Evolutionary conservation across 768 basidiomycete species (phyloP).

Genomic region (Hericium alpestre): DNA sequence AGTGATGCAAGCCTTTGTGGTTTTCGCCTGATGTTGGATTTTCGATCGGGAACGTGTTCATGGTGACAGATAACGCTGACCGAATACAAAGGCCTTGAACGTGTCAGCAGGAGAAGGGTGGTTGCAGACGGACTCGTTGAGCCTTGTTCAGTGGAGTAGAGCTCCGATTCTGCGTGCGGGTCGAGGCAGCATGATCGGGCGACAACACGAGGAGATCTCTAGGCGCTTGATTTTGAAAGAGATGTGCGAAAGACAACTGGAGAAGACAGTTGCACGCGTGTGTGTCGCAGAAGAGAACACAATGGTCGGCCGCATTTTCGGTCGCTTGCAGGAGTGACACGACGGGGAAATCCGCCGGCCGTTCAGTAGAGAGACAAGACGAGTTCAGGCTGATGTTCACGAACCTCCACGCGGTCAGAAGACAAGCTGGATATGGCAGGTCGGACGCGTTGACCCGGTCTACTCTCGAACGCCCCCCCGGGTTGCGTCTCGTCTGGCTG

Average conservation of each 20-base stretch:
- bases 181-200: slow-evolving; percentile 56
- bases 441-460: slow-evolving; percentile 41
- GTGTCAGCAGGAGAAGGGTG: slow-evolving; percentile 60
- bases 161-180: slow-evolving; percentile 45
- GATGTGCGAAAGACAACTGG: slow-evolving; percentile 18
- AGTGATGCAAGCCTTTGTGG: slow-evolving; percentile 35
- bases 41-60: slow-evolving; percentile 72
- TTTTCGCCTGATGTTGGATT: slow-evolving; percentile 43
- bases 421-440: slow-evolving; percentile 11
- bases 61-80: slow-evolving; percentile 65
- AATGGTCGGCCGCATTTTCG: background rate
- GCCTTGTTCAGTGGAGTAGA: slow-evolving; percentile 64
- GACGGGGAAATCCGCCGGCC: slow-evolving; percentile 7
- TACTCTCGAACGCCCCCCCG: slow-evolving; percentile 35
- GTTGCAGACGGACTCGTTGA: slow-evolving; percentile 43
- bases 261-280: slow-evolving; percentile 15
- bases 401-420: slow-evolving; percentile 14
- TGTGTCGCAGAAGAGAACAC: slow-evolving; percentile 8
- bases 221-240: slow-evolving; percentile 28
- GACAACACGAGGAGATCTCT: slow-evolving; percentile 49
- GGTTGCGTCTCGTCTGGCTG: slow-evolving; percentile 51
- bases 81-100: slow-evolving; percentile 41
- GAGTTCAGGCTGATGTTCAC: slow-evolving; percentile 11
- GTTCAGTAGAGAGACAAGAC: slow-evolving; percentile 14
- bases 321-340: slow-evolving; percentile 1